Evolutionary conservation across 2,329 filamentous ascomycete species (phyloP), one percentile per base, ranked within the genome.

Genomic region (Pseudogymnoascus sp.): DNA sequence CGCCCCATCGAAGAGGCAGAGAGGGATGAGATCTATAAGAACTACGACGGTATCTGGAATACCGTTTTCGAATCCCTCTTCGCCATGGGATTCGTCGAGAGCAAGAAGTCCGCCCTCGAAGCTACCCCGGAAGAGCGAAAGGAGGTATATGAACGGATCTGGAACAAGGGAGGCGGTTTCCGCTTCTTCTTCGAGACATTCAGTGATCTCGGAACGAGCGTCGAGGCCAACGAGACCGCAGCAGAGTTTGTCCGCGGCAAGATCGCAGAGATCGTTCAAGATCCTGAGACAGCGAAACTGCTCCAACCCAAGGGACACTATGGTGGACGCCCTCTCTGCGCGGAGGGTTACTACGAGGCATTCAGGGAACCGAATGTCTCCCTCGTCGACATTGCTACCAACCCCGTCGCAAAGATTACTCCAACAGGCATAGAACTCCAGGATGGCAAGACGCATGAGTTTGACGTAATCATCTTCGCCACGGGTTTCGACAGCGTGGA

Each of bases 321-420:
- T 31, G 44, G 44, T 4, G 44, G 44, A 0, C 74, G 80, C 0
- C 74, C 73, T 3, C 75, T 72, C 0, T 73, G 82, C 0, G 81
- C 84, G 64, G 71, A 77, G 35, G 71, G 73, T 41, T 83, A 80
- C 67, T 84, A 78, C 65, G 81, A 84, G 63, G 72, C 76, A 2
- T 75, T 79, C 61, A 77, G 81, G 64, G 73, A 73, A 15, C 69
- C 73, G 0, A 77, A 80, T 33, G 78, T 83, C 2, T 67, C 76
- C 1, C 66, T 84, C 1, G 73, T 83, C 1, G 72, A 79, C 51
- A 65, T 81, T 13, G 78, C 76, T 9, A 67, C 73, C 7, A 76
- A 74, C 2, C 73, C 76, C 0, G 80, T 84, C 62, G 68, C 68
- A 2, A 64, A 33, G 69, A 71, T 78, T 27, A 77, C 74, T 2